A percentile compares a stretch with the other conserved stretches of the same genome.
phyloP scores from a whole-genome alignment of 169 alveolate species.

The Plasmodium fragile region DNA sequence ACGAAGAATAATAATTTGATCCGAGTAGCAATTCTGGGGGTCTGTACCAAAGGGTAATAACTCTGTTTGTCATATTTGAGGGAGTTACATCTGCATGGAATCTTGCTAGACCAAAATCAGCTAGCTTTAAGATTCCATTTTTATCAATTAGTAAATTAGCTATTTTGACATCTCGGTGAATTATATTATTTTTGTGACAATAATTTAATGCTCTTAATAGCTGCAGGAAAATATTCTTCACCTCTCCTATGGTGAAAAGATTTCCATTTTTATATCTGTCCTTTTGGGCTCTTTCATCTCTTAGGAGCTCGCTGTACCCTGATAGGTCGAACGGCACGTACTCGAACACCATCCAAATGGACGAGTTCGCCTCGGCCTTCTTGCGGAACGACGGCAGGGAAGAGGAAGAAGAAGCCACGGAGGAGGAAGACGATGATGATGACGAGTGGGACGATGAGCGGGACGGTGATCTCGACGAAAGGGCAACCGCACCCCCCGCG shows the following conservation, averaged over 20 bases:
- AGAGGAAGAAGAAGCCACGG: background rate
- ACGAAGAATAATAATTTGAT: conserved; percentile 88
- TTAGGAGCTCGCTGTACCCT: conserved; percentile 88
- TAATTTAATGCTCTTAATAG: conserved; percentile 89
- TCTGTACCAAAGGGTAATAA: conserved; percentile 97
- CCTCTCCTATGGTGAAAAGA: conserved; percentile 87
- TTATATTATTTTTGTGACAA: conserved; percentile 90
- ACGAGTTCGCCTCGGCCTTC: conserved; percentile 67
- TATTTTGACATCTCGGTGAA: conserved; percentile 93
- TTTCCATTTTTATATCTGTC: conserved; percentile 78
- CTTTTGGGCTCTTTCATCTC: conserved; percentile 75
- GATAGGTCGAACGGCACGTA: conserved; percentile 89
- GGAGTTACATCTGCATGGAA: conserved; percentile 80
- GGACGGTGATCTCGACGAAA: background rate
- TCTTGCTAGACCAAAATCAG: conserved; percentile 97
- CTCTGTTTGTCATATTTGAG: conserved; percentile 93
- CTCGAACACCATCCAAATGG: conserved; percentile 91
- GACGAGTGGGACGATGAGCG: background rate
- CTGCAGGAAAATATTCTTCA: conserved; percentile 88
- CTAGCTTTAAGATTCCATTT: conserved; percentile 95
- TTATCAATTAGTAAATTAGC: conserved; percentile 93
- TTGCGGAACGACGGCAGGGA: background rate
- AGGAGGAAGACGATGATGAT: background rate
- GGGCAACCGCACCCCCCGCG: background rate
- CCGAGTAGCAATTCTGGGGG: conserved; percentile 98